Percentiles rank a stretch among this genome's conserved stretches.
Conservation (phyloP, 805 yeast genomes). For the Metahyphopichia silvanorum region DNA sequence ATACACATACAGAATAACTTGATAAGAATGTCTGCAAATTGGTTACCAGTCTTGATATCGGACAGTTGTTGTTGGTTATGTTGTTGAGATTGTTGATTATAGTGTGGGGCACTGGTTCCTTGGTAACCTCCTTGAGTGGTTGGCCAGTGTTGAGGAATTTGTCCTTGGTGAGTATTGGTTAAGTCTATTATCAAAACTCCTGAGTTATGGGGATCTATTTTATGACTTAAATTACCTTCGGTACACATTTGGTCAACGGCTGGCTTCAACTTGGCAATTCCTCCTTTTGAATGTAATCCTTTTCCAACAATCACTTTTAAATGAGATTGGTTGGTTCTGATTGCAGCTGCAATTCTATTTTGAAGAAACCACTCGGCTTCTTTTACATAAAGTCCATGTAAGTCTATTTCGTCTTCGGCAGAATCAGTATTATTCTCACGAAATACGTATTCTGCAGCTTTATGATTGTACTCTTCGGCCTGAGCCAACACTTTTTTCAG, state of each 20-base stretch:
- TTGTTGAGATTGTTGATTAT: conserved; percentile 19
- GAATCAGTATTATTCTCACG: conserved; percentile 85
- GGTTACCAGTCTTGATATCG: conserved; percentile 22
- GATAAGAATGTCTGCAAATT: conserved; percentile 25
- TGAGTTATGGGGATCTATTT: conserved; percentile 65
- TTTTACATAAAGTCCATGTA: conserved; percentile 86
- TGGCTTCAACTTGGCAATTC: conserved; percentile 85
- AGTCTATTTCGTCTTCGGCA: conserved; percentile 81
- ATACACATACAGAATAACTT: conserved; percentile 33
- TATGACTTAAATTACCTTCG: conserved; percentile 58
- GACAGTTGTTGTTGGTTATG: conserved; percentile 14
- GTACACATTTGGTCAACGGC: conserved; percentile 78
- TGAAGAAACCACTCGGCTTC: conserved; percentile 82
- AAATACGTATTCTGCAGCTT: conserved; percentile 90
- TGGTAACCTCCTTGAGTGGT: conserved; percentile 17
- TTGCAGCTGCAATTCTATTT: conserved; percentile 66
- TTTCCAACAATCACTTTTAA: conserved; percentile 89
- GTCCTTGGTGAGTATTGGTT: conserved; percentile 17
- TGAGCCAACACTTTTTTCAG: conserved; percentile 57
- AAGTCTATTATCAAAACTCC: conserved; percentile 80
- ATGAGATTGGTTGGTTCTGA: conserved; percentile 54
- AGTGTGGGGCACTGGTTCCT: conserved; percentile 17
- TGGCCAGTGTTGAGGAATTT: conserved; percentile 33
- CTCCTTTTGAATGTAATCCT: conserved; percentile 79
- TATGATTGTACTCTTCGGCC: conserved; percentile 67